Base-by-base conservation (phyloP, 345 rosid species). In the Stellera chamaejasme region DNA sequence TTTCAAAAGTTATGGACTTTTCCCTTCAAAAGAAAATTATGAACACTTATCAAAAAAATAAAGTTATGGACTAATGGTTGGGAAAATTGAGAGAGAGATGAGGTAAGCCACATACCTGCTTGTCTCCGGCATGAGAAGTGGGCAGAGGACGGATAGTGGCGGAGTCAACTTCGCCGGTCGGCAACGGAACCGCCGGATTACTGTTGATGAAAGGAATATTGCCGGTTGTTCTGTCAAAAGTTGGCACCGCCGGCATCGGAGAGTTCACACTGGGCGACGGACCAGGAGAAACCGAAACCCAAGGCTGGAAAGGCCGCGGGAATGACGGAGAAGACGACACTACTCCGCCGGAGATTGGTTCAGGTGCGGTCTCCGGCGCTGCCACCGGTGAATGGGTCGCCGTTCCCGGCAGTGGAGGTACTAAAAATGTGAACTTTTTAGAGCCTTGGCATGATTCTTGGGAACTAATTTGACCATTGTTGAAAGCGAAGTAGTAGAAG, bases 161-260 rank as follows among this genome's bases (percentile, higher is more conserved):
- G 39, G 97, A 84, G 60, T 93, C 99, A 8, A 84, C 85, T 72
- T 93, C 99, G 46, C 83, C 99, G n/a, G 94, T 93, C 3, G 99
- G 99, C 70, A 92, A 67, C 27, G 99, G 96, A 71, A 92, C 97
- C 1, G 97, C 97, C 0, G 99, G 97, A 54, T 89, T 93, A 55
- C 99, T 93, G 49, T 77, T 89, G 14, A 89, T 93, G 48, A 93
- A 93, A 3, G 97, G 96, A 10, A 84, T 79, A 19, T 19, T 19
- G 27, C 85, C 87, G 1, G 82, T 80, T 2, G 71, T 73, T 75
- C 82, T 88, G 19, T 78, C 90, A n/a, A 74, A 2, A 4, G 58
- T 56, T 6, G 82, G 82, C 58, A 64, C 70, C 10, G 74, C 51
- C 12, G 23, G 23, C 39, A 71, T 69, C 0, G 87, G 79, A 0